phyloP scores from a whole-genome alignment of 106 monocot species.

The Cymbidium sinense region DNA sequence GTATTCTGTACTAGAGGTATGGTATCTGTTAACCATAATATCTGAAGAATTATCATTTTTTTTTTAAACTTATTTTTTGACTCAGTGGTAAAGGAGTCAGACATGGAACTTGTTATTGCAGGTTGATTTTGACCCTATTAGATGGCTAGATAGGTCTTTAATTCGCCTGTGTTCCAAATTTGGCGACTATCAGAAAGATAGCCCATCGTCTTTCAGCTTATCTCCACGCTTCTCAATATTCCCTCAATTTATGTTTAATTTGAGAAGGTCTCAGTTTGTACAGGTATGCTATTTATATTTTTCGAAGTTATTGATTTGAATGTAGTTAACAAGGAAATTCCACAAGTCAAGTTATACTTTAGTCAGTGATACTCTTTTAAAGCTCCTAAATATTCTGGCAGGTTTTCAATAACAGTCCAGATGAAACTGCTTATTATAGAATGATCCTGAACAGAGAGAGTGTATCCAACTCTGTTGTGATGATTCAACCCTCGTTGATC shows the following conservation, averaged over 20 bases:
- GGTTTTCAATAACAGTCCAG: conserved; percentile 93
- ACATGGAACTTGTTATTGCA: conserved; percentile 18
- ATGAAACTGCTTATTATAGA: conserved; percentile 97
- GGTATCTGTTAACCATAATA: neutral
- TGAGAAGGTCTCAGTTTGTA: conserved; percentile 95
- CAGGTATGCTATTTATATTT: conserved; percentile 42
- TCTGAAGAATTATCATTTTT: neutral
- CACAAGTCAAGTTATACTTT: conserved; percentile 3
- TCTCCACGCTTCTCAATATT: conserved; percentile 91
- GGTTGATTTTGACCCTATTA: conserved; percentile 94
- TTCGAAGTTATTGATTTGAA: neutral
- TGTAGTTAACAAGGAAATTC: neutral
- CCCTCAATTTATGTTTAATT: conserved; percentile 91
- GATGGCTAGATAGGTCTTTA: conserved; percentile 92
- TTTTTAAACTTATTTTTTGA: neutral
- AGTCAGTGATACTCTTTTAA: neutral
- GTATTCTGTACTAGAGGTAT: neutral
- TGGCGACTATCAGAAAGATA: conserved; percentile 92
- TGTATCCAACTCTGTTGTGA: conserved; percentile 84
- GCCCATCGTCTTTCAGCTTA: conserved; percentile 79
- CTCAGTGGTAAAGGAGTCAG: neutral
- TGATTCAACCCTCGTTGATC: conserved; percentile 93
- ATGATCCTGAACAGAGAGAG: conserved; percentile 85
- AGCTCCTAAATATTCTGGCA: conserved; percentile 20
- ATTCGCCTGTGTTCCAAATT: conserved; percentile 88